Percentiles rank a stretch among this genome's conserved stretches.
These are phyloP conservation scores for Grifola frondosa DNA, from an alignment of 1,284 basidiomycete species.

Conservation along the genomic window DNA sequence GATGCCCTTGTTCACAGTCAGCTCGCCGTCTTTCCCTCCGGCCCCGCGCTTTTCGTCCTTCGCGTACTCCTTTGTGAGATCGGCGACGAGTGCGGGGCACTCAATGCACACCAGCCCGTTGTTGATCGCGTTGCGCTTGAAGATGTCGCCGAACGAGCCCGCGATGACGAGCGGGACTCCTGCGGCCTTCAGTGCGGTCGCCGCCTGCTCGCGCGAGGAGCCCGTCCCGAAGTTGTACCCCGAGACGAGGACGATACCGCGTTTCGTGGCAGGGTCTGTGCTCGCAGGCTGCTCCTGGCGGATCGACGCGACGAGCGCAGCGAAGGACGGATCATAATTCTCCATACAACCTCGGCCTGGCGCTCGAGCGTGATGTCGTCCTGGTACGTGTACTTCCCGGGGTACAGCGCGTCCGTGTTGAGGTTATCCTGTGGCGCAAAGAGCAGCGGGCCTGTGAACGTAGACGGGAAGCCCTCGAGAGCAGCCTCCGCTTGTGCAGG, in stretches of 20 bases:
- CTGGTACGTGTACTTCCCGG: slow-evolving; percentile 99
- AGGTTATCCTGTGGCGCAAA: slow-evolving; percentile 98
- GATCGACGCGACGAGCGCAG: slow-evolving; percentile 68
- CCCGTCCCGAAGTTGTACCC: slow-evolving; percentile 99
- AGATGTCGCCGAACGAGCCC: slow-evolving; percentile 98
- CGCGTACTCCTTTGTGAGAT: slow-evolving; percentile 77
- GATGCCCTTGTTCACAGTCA: slow-evolving; percentile 78
- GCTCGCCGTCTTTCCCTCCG: slow-evolving; percentile 75
- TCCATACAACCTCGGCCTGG: slow-evolving; percentile 99
- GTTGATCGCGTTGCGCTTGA: slow-evolving; percentile 99
- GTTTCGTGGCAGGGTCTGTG: slow-evolving; percentile 28
- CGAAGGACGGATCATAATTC: slow-evolving; percentile 95
- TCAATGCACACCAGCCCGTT: slow-evolving; percentile 97
- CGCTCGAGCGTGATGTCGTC: slow-evolving; percentile 96
- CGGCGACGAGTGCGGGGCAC: slow-evolving; percentile 84
- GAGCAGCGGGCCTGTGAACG: slow-evolving; percentile 82
- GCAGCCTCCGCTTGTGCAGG: slow-evolving; percentile 54
- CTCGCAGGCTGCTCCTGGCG: slow-evolving; percentile 31
- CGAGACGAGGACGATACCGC: slow-evolving; percentile 79
- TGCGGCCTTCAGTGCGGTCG: slow-evolving; percentile 93
- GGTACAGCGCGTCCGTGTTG: slow-evolving; percentile 98
- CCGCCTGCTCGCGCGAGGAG: slow-evolving; percentile 97
- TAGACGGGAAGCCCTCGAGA: slow-evolving; percentile 78
- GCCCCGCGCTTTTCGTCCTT: slow-evolving; percentile 73
- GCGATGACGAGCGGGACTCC: slow-evolving; percentile 93